Evolutionary conservation across 202 grass and related monocot genomes (phyloP), one percentile per base, ranked within the genome.

Genomic region (Dendrocalamus latiflorus): DNA sequence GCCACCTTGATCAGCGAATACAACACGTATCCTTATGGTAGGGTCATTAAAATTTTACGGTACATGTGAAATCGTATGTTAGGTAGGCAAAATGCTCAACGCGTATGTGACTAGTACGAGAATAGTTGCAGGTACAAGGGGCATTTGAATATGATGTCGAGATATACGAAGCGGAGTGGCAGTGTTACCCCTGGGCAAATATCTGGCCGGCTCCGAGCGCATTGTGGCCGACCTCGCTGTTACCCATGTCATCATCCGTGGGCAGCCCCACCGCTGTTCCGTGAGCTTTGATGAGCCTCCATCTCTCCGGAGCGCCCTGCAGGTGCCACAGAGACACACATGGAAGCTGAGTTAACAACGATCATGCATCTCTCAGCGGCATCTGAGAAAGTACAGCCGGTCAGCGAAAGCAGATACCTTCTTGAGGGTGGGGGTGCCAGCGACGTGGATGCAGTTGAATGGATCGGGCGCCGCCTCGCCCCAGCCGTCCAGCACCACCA

Each of bases 151-250:
- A 47, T 47, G 45, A 47, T 47, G 4, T 13, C 4, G 45, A 14
- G 6, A 53, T 20, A 16, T 6, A 17, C 6, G 1, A 44, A 25
- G 21, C 36, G 28, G n/a, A 81, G 24, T 25, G 36, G 3, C 34
- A 22, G 5, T 9, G 1, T 76, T 89, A 92, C 84, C 87, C 91
- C 45, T 87, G 91, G n/a, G 91, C 84, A 77, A 87, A 90, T 48
- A 90, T 93, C 74, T 89, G 66, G 33, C 87, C 87, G 0, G 91
- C 91, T 22, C 87, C 90, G 18, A 90, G 87, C 47, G 91, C 91
- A 21, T 90, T 90, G 81, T 90, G 91, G 20, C 87, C 91, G 59
- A 93, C 91, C 82, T 93, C 87, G 70, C 84, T 93, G 84, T 90
- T 93, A 4, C 91, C 91, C 87, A 90, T 93, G 85, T 85, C 91